Evolutionary conservation across 805 yeast genomes (phyloP).

Genomic region (Myxozyma sirexii): DNA sequence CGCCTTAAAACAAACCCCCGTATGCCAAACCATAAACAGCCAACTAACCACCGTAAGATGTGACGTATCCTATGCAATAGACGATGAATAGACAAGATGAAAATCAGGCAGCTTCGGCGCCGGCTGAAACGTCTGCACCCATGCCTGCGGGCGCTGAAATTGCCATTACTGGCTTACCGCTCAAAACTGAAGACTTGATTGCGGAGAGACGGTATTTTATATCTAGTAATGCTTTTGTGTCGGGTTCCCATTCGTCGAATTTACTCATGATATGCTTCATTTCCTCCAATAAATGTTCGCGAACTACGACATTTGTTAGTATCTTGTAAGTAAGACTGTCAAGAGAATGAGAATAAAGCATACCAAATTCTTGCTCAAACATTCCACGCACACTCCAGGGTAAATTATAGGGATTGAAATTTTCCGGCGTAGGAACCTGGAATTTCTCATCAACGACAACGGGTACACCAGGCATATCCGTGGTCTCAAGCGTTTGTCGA

Average conservation of each 20-base stretch:
- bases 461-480: conserved; percentile 50
- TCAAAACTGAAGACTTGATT: conserved; percentile 12
- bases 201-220: conserved; percentile 69
- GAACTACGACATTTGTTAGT: conserved; percentile 37
- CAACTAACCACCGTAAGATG: too few relatives aligned
- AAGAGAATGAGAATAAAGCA: conserved; percentile 40
- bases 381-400: conserved; percentile 95
- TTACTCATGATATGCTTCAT: conserved; percentile 63
- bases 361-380: conserved; percentile 56
- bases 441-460: conserved; percentile 45
- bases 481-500: conserved; percentile 73
- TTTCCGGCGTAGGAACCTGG: conserved; percentile 57
- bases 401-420: conserved; percentile 77
- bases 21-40: not conserved
- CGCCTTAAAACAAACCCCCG: not conserved
- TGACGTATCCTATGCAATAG: too few relatives aligned
- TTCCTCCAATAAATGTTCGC: conserved; percentile 49
- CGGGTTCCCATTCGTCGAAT: conserved; percentile 88
- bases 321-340: conserved; percentile 33
- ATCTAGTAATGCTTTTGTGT: conserved; percentile 76
- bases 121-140: not conserved
- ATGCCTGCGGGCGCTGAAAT: not conserved
- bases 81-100: not conserved
- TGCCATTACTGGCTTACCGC: conserved; percentile 3
- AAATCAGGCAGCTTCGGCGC: not conserved